Percentiles rank a stretch among this genome's conserved stretches.
These are phyloP conservation scores for Exophiala oligosperma DNA, from an alignment of 2,329 filamentous ascomycete genomes.

Conservation along the genomic window DNA sequence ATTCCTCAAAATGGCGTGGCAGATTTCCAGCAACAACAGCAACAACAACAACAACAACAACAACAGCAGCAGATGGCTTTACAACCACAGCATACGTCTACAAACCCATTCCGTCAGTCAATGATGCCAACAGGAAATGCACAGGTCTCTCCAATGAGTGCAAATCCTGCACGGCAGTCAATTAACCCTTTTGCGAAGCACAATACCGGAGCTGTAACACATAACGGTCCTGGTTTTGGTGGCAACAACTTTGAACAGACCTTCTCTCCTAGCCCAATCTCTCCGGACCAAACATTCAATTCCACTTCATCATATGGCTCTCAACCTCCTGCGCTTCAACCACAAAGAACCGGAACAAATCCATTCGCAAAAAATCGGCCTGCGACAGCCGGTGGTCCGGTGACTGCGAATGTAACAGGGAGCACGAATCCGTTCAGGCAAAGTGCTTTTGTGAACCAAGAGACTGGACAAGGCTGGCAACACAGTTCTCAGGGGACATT, in stretches of 20 bases:
- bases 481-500: conserved; percentile 75
- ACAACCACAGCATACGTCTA: conserved; percentile 60
- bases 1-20: conserved; percentile 53
- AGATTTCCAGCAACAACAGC: conserved; percentile 47
- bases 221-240: conserved; percentile 7
- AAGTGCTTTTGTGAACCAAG: conserved; percentile 83
- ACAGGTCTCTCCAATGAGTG: conserved; percentile 43
- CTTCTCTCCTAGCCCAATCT: conserved; percentile 36
- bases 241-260: conserved; percentile 27
- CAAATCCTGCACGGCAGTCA: conserved; percentile 59
- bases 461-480: conserved; percentile 88
- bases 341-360: conserved; percentile 69
- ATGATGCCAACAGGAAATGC: conserved; percentile 63
- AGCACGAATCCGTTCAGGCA: conserved; percentile 95
- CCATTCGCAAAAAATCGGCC: conserved; percentile 63
- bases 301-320: conserved; percentile 14
- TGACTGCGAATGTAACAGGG: conserved; percentile 77
- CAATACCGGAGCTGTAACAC: conserved; percentile 31
- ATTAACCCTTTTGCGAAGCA: conserved; percentile 86
- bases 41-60: conserved; percentile 41
- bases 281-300: conserved; percentile 35
- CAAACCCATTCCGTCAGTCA: conserved; percentile 93
- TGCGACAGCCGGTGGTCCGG: conserved; percentile 43
- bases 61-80: conserved; percentile 36
- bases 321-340: conserved; percentile 45